Evolutionary conservation across 345 rosid genomes (phyloP).

Genomic region (Clausena lansium): DNA sequence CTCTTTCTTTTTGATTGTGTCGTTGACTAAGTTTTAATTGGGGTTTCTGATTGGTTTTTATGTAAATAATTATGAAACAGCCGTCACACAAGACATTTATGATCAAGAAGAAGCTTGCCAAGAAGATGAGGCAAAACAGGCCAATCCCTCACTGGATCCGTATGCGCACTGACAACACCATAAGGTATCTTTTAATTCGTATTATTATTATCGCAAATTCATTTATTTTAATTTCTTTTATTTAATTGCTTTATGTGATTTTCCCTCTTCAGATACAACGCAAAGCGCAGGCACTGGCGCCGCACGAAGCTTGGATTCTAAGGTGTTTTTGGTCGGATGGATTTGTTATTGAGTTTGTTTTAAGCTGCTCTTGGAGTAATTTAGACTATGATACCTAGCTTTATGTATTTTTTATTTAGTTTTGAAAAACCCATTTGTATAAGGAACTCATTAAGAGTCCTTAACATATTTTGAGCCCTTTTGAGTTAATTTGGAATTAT

Average conservation of each 20-base stretch:
- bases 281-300: conserved; percentile 75
- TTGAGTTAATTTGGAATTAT: background rate
- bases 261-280: background rate
- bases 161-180: conserved; percentile 65
- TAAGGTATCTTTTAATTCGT: conserved; percentile 32
- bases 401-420: conserved; percentile 7
- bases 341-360: background rate
- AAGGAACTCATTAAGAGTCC: conserved; percentile 3
- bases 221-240: background rate
- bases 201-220: no score
- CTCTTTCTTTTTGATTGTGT: background rate
- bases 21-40: background rate
- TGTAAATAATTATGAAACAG: conserved; percentile 31
- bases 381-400: conserved; percentile 6
- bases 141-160: conserved; percentile 80
- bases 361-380: background rate
- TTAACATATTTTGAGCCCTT: background rate
- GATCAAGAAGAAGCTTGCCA: conserved; percentile 76
- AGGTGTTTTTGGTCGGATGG: conserved; percentile 15
- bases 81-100: conserved; percentile 92
- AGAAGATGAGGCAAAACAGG: conserved; percentile 83
- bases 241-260: background rate
- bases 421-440: conserved; percentile 1
- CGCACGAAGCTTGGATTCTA: conserved; percentile 69
- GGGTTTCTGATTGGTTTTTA: background rate